Base-by-base conservation (phyloP, 441 rosid genomes). In the Pelargonium cotyledonis region DNA sequence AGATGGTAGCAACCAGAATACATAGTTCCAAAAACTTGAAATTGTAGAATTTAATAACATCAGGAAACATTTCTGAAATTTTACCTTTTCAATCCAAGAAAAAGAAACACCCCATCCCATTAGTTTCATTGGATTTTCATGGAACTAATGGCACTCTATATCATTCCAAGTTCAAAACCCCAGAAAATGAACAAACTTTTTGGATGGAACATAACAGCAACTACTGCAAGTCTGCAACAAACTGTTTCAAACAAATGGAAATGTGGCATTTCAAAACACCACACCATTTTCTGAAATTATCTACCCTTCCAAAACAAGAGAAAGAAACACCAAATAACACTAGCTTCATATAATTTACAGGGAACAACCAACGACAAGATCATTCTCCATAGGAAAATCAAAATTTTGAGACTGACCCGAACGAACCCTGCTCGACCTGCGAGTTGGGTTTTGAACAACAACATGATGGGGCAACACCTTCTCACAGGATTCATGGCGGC, bases 371-470 rank as follows among this genome's bases (percentile, higher is more conserved):
- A 16, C 5, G 21, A 6, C 3, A 4, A 10, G 70, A 47, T 16
- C 4, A 11, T 64, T 21, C 8, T 12, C 21, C 18, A 46, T 0
- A 61, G 6, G 46, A 41, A 35, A 0, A 46, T 19, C 23, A 9
- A 12, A 10, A 66, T 11, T 0, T 9, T n/a, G 41, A 31, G 14
- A 65, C 72, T 18, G 2, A 89, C 97, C 98, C 53, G 87, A 92
- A 44, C 88, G 91, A 65, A 89, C 83, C 75, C 75, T 80, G 73
- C 80, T 76, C 19, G 91, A 85, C 63, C 85, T 79, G 43, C 76
- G 85, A 64, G 82, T 44, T 8, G 98, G 98, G 73, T 93, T 93
- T 79, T 89, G 97, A 67, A 93, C 97, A 62, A 93, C 68, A 15
- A 86, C 77, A 70, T 88, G 88, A 70, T 90, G 89, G 66, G 96